phyloP scores from a whole-genome alignment of 768 basidiomycete species.

The Boletus rufocinnamomeus region DNA sequence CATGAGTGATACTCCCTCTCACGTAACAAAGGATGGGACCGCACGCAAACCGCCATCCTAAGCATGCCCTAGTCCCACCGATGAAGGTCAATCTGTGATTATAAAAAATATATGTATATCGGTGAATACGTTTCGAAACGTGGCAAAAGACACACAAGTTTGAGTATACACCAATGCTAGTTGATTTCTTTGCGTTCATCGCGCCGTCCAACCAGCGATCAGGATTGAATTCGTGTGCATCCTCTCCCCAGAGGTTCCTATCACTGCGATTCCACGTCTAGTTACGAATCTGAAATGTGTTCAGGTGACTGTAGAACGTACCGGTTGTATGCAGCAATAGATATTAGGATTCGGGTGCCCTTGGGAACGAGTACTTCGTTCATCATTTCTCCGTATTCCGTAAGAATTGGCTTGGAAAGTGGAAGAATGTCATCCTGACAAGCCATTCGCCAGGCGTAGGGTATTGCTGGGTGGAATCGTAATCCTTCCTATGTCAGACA shows the following conservation, averaged over 20 bases:
- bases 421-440: slow-evolving; percentile 58
- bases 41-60: slow-evolving; percentile 35
- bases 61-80: slow-evolving; percentile 19
- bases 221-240: slow-evolving; percentile 27
- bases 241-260: slow-evolving; percentile 30
- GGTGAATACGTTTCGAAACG: background rate
- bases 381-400: slow-evolving; percentile 45
- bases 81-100: slow-evolving; percentile 22
- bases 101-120: background rate
- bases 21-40: background rate
- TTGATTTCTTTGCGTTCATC: slow-evolving; percentile 1
- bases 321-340: slow-evolving; percentile 60
- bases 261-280: slow-evolving; percentile 5
- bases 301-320: slow-evolving; percentile 17
- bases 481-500: slow-evolving; percentile 43
- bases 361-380: slow-evolving; percentile 50
- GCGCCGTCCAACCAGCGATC: slow-evolving; percentile 14
- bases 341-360: slow-evolving; percentile 50
- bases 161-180: slow-evolving; percentile 20
- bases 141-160: slow-evolving; percentile 7
- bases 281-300: background rate
- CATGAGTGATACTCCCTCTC: background rate
- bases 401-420: slow-evolving; percentile 52
- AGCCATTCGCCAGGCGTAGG: slow-evolving; percentile 52
- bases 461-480: slow-evolving; percentile 48